phyloP scores from a whole-genome alignment of 192 early-diverging fungal species.

The Backusella parvicylindrica region DNA sequence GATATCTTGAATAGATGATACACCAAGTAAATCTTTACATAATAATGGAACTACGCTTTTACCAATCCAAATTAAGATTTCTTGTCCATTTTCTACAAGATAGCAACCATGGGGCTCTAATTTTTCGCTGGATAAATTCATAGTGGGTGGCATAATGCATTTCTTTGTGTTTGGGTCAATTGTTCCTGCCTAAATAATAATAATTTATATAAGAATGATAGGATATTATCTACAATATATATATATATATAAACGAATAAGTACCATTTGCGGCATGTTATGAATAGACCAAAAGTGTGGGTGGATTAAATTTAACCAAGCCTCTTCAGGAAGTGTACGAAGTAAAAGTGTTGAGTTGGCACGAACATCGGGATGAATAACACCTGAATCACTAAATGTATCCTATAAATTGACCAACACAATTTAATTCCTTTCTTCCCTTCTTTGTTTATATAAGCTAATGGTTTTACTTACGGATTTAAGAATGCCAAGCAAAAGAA shows the following conservation, averaged over 20 bases:
- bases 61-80: constrained; percentile 80
- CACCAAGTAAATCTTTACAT: constrained; percentile 59
- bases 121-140: constrained; percentile 74
- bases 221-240: not conserved
- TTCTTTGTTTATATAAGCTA: not conserved
- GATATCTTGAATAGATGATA: constrained; percentile 58
- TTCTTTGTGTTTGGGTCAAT: constrained; percentile 50
- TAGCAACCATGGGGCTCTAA: constrained; percentile 73
- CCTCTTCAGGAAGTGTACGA: constrained; percentile 63
- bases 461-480: constrained; percentile 56
- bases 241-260: constrained; percentile 10
- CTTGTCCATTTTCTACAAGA: constrained; percentile 68
- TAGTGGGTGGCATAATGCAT: constrained; percentile 63
- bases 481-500: constrained; percentile 63
- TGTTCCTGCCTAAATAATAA: constrained; percentile 40
- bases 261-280: constrained; percentile 53
- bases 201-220: not conserved
- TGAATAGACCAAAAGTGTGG: constrained; percentile 75
- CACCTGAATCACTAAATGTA: constrained; percentile 6
- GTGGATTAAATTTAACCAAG: constrained; percentile 50
- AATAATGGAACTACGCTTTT: constrained; percentile 57
- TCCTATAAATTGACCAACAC: not conserved
- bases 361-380: constrained; percentile 61
- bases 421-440: not conserved
- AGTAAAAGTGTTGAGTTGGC: constrained; percentile 59